A percentile compares a stretch with the other conserved stretches of the same genome.
Conservation (phyloP, 345 rosid species). For the Populus alba region DNA sequence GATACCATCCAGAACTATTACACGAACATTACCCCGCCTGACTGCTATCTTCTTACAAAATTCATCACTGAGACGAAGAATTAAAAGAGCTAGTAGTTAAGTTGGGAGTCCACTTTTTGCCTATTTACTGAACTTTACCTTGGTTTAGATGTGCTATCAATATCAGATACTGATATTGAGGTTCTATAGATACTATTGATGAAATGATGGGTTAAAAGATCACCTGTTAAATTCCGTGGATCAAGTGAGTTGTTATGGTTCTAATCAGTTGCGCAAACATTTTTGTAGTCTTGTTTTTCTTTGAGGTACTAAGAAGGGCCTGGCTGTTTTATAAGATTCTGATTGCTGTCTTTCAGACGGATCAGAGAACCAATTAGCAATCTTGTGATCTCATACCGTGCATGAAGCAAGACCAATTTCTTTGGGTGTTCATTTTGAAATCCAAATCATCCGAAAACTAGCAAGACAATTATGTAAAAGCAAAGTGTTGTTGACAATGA, state of each 20-base stretch:
- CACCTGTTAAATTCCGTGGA: not conserved
- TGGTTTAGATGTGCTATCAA: slow-evolving; percentile 14
- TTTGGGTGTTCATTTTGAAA: too few species aligned
- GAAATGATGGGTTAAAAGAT: slow-evolving; percentile 12
- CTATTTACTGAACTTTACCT: slow-evolving; percentile 5
- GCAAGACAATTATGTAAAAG: too few species aligned
- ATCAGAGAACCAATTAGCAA: not conserved
- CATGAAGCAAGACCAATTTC: too few species aligned
- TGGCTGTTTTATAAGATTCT: not conserved
- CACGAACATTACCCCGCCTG: slow-evolving; percentile 77
- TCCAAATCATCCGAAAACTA: too few species aligned
- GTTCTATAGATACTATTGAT: slow-evolving; percentile 12
- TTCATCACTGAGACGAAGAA: slow-evolving; percentile 52
- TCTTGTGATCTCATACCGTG: not conserved
- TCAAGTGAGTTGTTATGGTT: not conserved
- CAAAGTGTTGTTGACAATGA: too few species aligned
- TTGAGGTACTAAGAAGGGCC: slow-evolving; percentile 1
- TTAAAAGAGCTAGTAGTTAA: slow-evolving; percentile 19
- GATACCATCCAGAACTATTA: slow-evolving; percentile 84
- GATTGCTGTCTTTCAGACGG: not conserved
- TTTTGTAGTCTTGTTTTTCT: slow-evolving; percentile 3
- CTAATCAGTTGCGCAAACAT: not conserved
- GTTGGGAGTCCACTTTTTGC: slow-evolving; percentile 1
- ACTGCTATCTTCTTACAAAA: slow-evolving; percentile 78
- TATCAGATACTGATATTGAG: slow-evolving; percentile 13